Evolutionary conservation across 1,284 basidiomycete genomes (phyloP), one percentile per base, ranked within the genome.

Genomic region (Ceratobasidium sp.): DNA sequence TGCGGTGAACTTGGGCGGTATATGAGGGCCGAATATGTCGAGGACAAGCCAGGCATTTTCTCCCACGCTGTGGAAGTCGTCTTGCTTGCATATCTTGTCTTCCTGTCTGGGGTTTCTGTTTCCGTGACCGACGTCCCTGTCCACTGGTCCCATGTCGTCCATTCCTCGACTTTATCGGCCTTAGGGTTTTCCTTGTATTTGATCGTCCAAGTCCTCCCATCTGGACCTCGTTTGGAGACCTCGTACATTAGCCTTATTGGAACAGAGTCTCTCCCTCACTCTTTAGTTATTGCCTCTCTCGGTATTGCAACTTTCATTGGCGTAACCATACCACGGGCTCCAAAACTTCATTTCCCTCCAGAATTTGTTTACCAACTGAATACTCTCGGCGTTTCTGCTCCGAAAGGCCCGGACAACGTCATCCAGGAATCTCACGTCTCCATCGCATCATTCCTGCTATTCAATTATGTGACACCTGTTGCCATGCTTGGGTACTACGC

Each of bases 381-480:
- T 81, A 88, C 84, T 0, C 83, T 91, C 29, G 63, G 41, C 43
- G 74, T 74, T 82, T 85, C 66, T 74, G 80, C 83, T 9, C 84
- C 86, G 24, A 90, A 88, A 2, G 89, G 89, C 49, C 80, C 85
- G 41, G 86, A 89, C 77, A 93, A 93, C 76, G 91, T 92, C 16
- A 88, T 86, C 69, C 90, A 90, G 1, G 76, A 86, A 37, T 69
- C 31, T 83, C 86, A 62, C 84, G 84, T 84, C 14, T 90, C 87
- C 4, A 85, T 90, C 0, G 88, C 87, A 82, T 88, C 87, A 66
- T 84, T 84, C 68, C 81, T 94, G 3, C 81, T 94, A 9, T 96
- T 96, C 82, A 89, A 88, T 14, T 95, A 94, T 81, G 93, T 91
- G 29, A 93, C 92, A 0, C 90, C 90, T 76, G 92, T 96, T 7